Evolutionary conservation across 306 rosid species (phyloP), one percentile per base, ranked within the genome.

Genomic region (Dicorynia guianensis): DNA sequence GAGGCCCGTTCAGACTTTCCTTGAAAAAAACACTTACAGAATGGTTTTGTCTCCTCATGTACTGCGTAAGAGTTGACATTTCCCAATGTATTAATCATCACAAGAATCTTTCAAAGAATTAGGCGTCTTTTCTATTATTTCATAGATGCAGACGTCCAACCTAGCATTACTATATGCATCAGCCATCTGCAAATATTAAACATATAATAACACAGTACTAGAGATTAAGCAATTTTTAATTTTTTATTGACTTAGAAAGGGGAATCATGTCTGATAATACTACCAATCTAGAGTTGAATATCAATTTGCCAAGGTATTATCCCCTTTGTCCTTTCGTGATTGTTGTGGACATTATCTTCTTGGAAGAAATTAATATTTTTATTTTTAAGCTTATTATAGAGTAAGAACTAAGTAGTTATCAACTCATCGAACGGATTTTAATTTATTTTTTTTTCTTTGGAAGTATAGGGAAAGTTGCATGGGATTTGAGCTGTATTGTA

Each of bases 241-340:
- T n/a, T 67, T 79, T 71, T 39, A 54, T 66, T 70, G 73, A 74
- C 74, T 53, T 71, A 69, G 61, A 86, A 83, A 86, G 86, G 74
- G 83, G 84, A 86, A 86, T 86, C 84, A 61, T 86, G 90, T 83
- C 87, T 63, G 75, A 64, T 76, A 76, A 82, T 49, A 69, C 17
- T 62, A 58, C 61, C 43, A 40, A 2, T 48, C 61, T 35, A 14
- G 5, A 34, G 46, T 75, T 79, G 50, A 57, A 75, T 34, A 79
- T 64, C 7, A 17, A 35, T 18, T 20, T 72, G 54, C 39, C 65
- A 56, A 57, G 57, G 38, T 50, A 30, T 34, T 75, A 54, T 50
- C 61, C 67, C 30, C 14, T 34, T 69, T 73, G 67, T 69, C 72
- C 38, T 74, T 52, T 62, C 17, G n/a, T 49, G 5, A 65, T 66